Conservation (phyloP, 2,329 filamentous ascomycete genomes). For the Microcyclospora tardicrescens region DNA sequence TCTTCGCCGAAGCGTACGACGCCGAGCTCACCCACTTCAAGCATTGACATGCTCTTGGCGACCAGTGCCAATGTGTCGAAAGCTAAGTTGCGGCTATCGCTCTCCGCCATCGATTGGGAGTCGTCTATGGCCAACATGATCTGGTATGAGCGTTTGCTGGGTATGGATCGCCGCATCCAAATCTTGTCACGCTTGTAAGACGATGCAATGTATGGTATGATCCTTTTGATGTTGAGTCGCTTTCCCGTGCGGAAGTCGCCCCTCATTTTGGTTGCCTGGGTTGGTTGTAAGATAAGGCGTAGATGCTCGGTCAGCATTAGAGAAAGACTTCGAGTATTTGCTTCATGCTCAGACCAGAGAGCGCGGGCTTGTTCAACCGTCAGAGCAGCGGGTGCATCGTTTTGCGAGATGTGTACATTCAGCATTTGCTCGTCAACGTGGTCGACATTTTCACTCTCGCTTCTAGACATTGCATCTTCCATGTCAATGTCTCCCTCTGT, state of each 20-base stretch:
- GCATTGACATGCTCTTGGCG: constrained; percentile 72
- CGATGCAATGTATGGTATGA: constrained; percentile 97
- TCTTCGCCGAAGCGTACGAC: constrained; percentile 79
- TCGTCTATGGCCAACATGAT: constrained; percentile 97
- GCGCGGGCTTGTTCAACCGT: constrained; percentile 46
- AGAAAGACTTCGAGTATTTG: constrained; percentile 71
- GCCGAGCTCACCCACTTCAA: constrained; percentile 88
- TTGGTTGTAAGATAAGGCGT: constrained; percentile 86
- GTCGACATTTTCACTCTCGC: constrained; percentile 25
- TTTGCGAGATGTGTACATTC: constrained; percentile 51
- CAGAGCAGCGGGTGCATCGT: constrained; percentile 9
- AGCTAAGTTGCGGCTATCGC: constrained; percentile 61
- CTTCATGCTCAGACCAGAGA: constrained; percentile 77
- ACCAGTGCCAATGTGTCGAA: constrained; percentile 93
- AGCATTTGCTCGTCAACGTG: constrained; percentile 49
- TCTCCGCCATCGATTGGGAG: constrained; percentile 84
- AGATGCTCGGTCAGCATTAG: constrained; percentile 87
- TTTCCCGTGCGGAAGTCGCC: constrained; percentile 96
- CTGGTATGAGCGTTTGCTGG: constrained; percentile 89
- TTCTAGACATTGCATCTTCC: constrained; percentile 24
- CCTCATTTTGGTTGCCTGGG: constrained; percentile 87
- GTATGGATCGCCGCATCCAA: constrained; percentile 90
- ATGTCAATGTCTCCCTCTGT: constrained; percentile 28
- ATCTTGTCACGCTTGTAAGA: constrained; percentile 99
- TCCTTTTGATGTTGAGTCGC: constrained; percentile 96